Base-by-base conservation (phyloP, 2,329 filamentous ascomycete species). In the Rutstroemia sp. region DNA sequence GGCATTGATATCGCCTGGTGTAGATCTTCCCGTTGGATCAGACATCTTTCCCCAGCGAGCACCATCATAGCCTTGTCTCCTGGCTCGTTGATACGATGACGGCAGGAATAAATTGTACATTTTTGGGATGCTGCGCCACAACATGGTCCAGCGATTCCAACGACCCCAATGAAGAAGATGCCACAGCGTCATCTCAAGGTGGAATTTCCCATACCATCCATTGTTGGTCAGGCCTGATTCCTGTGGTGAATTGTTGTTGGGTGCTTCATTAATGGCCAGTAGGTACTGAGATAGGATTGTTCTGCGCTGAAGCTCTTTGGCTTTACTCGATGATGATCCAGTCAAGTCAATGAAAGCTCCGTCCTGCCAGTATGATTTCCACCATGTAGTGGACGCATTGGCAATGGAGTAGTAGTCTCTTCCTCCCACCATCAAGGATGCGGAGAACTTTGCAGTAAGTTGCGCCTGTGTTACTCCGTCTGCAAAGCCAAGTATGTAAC, bases 1-100 rank as follows among this genome's bases (percentile, higher is more conserved):
- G 9, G 75, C 77, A 65, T 85, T 85, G 65, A 84, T 83, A 60
- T 81, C 77, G 2, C 82, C 81, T 0, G 81, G 80, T 1, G 79
- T 78, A 48, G 75, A 79, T 10, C 77, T 72, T 25, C 80, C 79
- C 0, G 74, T 76, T 0, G 79, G 77, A 63, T 82, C 80, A 9
- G 75, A 79, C 79, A 82, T 82, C 63, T 83, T 79, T 2, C 76
- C 75, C 67, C 75, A 74, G 30, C 80, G 63, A 12, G 71, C 71
- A 2, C 71, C 71, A 9, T 64, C 59, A 64, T 71, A 73, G 2
- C 71, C 71, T 62, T 70, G 70, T 0, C 58, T 49, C 42, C 58
- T 62, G 2, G 71, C 71, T 56, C 71, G 65, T 3, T 64, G 61
- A 1, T 65, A 45, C 4, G 70, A 71, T 2, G 66, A 67, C 12